Conservation (phyloP, 75 land plant genomes). For the Larix kaempferi region DNA sequence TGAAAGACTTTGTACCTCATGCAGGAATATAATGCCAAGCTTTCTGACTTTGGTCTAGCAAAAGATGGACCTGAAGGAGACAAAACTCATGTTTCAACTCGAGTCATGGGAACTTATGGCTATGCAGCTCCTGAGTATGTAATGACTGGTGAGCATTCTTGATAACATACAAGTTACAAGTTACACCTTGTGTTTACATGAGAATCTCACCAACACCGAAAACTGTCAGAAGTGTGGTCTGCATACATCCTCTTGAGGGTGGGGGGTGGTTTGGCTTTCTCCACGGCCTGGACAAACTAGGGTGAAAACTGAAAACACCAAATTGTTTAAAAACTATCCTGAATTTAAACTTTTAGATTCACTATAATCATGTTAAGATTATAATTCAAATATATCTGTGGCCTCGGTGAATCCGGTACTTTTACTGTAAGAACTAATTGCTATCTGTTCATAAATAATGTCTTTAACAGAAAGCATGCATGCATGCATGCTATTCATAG, state of each 20-base stretch:
- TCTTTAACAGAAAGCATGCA: too few relatives aligned
- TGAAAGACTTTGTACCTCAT: background rate
- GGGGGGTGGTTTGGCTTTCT: background rate
- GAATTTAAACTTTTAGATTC: too few relatives aligned
- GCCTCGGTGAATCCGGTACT: background rate
- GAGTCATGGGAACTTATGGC: conserved; percentile 42
- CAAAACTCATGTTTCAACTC: conserved; percentile 14
- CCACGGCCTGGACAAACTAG: background rate
- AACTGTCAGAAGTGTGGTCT: background rate
- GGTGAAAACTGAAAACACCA: background rate
- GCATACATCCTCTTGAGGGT: background rate
- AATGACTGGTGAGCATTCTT: conserved; percentile 24
- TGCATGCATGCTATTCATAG: too few relatives aligned
- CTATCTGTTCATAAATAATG: background rate
- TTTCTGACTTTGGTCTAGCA: conserved; percentile 31
- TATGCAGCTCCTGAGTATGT: conserved; percentile 60
- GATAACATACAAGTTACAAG: too few relatives aligned
- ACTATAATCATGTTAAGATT: background rate
- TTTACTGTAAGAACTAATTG: background rate
- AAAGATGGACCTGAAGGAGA: conserved; percentile 23
- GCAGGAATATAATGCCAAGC: conserved; percentile 22
- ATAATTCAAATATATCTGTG: background rate
- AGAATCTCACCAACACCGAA: background rate
- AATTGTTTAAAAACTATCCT: background rate
- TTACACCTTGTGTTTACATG: background rate